Base-by-base conservation (phyloP, 1,284 basidiomycete genomes). In the Tilletia horrida region DNA sequence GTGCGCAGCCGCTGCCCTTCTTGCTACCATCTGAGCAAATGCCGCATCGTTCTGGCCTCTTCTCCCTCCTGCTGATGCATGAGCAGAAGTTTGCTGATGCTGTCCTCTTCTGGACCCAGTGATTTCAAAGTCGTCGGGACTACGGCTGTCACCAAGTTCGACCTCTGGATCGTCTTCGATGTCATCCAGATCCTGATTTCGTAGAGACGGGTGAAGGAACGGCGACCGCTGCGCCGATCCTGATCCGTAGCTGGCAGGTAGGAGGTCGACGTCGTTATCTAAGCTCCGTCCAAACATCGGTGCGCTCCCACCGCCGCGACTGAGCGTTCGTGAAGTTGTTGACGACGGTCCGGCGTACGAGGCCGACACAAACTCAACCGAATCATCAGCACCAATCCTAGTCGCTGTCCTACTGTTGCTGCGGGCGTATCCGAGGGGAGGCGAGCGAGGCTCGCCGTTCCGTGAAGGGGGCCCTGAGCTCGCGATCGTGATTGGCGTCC, bases 211-310 rank as follows among this genome's bases (percentile, higher is more conserved):
- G 27, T 59, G 55, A 7, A 59, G 27, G 55, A 59, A 59, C 9
- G 55, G 55, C 27, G 27, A 31, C 0, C 29, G 27, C 27, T 29
- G 27, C 29, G 55, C 55, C 29, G 55, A 59, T 4, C 55, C 55
- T n/a, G 55, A 59, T 31, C 55, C 55, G 55, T 59, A 59, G 55
- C 55, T 59, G 14, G 14, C 31, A 6, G 55, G 27, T 4, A 59
- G n/a, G 11, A 59, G 27, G 9, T 59, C 55, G 21, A 59, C 29
- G 29, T 59, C 55, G 27, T 21, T 29, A n/a, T 59, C 55, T 7
- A 35, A 9, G 18, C 55, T 59, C 1, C 55, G 27, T 18, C 55
- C 31, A 14, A 40, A 40, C 35, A 40, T 40, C 35, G 4, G 35
- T 11, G 35, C 35, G 35, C 35, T 40, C 4, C 11, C 11, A 11